Evolutionary conservation across 73 alveolate species (phyloP), one percentile per base, ranked within the genome.

Genomic region (Stentor roeselii): DNA sequence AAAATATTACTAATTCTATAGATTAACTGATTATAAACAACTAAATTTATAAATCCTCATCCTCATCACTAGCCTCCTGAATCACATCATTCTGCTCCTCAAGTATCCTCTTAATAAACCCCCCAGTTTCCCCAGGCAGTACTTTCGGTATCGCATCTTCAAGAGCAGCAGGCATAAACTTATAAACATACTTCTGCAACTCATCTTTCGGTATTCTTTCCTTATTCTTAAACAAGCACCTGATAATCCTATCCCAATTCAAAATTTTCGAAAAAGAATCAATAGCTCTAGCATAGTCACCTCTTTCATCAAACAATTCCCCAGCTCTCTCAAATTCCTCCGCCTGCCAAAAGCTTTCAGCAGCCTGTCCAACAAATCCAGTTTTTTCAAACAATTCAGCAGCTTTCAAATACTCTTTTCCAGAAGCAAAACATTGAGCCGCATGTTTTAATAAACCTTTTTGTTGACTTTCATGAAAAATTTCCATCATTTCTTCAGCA

Each of bases 341-440:
- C 2, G 76, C 60, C 39, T 38, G 38, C 38, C 83, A 59, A 42
- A 80, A 89, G 38, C 94, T 88, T 85, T 93, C 98, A 36, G 92
- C 98, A 32, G 98, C 98, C 83, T 93, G 92, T 14, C 88, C 86
- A 38, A 40, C 80, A 82, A 83, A 78, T 36, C 80, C 83, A 36
- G 75, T 34, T 3, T 76, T 82, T 36, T 78, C 83, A 76, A 89
- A 93, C 35, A 88, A 60, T 34, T 86, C 58, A 11, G 92, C 93
- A 34, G 98, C 95, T 40, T 80, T 83, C 75, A 84, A 32, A 84
- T 61, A 92, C 36, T 86, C 59, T 75, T 85, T 86, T 30, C 91
- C 94, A 37, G 98, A 88, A 86, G 67, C 93, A 82, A 41, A 92
- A 76, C 98, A 93, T 75, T 90, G 83, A 36, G 97, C 97, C 3